Percentiles rank a stretch among this genome's conserved stretches.
Evolutionary conservation across 2,329 filamentous ascomycete species (phyloP).

Genomic region (Fusarium heterosporum): DNA sequence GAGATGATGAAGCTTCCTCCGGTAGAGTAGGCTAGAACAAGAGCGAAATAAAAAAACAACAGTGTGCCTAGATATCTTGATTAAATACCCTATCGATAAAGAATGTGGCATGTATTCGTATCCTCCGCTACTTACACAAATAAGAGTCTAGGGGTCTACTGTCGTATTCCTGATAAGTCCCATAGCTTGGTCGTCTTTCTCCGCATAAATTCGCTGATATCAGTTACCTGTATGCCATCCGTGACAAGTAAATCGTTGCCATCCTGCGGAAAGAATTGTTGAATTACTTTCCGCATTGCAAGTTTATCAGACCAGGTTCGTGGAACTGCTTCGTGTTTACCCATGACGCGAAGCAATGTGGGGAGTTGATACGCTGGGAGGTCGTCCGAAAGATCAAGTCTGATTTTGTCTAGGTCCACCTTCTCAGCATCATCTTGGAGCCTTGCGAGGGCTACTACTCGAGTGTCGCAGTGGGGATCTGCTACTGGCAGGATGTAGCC

Average conservation of each 20-base stretch:
- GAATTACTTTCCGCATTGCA: neutral
- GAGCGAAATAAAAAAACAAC: neutral
- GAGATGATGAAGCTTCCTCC: slow-evolving; percentile 66
- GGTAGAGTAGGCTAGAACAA: neutral
- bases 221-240: neutral
- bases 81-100: neutral
- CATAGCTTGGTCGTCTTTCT: neutral
- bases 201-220: neutral
- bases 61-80: neutral
- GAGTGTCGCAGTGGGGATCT: slow-evolving; percentile 5
- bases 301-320: slow-evolving; percentile 3
- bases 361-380: slow-evolving; percentile 6
- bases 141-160: neutral
- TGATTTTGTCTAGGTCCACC: neutral
- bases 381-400: neutral
- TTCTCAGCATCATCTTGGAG: neutral
- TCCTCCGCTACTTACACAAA: neutral
- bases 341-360: neutral
- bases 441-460: neutral
- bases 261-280: slow-evolving; percentile 2
- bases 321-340: neutral
- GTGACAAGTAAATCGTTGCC: neutral
- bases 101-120: neutral
- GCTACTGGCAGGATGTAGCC: neutral
- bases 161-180: slow-evolving; percentile 4